Base-by-base conservation (phyloP, 768 basidiomycete species). In the Suillus plorans region DNA sequence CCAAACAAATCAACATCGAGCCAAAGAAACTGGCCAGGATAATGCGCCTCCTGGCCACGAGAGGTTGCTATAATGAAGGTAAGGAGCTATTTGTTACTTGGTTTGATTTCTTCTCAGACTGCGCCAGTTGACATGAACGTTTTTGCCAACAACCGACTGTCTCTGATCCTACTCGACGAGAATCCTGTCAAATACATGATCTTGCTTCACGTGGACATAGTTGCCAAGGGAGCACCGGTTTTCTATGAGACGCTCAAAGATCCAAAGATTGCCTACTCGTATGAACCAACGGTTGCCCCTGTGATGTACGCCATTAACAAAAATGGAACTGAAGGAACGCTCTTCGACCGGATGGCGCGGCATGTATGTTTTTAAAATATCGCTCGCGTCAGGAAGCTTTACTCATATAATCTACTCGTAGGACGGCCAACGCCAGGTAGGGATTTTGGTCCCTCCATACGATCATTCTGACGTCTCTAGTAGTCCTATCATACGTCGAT, bases 91-190 rank as follows among this genome's bases (percentile, higher is more conserved):
- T 5, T 45, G 20, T 55, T 31, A 10, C 9, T 31, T 41, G 1
- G 60, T 28, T 4, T 10, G 20, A 34, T n/a, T n/a, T 36, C 20
- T n/a, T 56, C 34, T 56, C 55, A 56, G 55, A n/a, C 13, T 56
- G 16, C 39, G 55, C 55, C 63, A 80, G 77, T 79, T 41, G 63
- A 70, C 18, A 64, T 63, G 4, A 67, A 76, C 36, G 71, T 72
- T 0, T 80, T 77, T 62, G 68, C 75, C 20, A 79, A 79, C 66
- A 79, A 74, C 53, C 75, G 76, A 0, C 67, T 79, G 10, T 77
- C n/a, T 37, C 36, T 37, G 10, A 37, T 37, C 36, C 36, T 37
- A 37, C 36, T 37, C 36, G 36, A 37, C 20, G 58, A 73, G 34
- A 69, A 75, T 34, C 65, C 73, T 31, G 66, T 69, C 31, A 63